A percentile compares a stretch with the other conserved stretches of the same genome.
These are phyloP conservation scores for Arxiozyma bovina DNA, from an alignment of 1,139 yeast species.

Conservation along the genomic window DNA sequence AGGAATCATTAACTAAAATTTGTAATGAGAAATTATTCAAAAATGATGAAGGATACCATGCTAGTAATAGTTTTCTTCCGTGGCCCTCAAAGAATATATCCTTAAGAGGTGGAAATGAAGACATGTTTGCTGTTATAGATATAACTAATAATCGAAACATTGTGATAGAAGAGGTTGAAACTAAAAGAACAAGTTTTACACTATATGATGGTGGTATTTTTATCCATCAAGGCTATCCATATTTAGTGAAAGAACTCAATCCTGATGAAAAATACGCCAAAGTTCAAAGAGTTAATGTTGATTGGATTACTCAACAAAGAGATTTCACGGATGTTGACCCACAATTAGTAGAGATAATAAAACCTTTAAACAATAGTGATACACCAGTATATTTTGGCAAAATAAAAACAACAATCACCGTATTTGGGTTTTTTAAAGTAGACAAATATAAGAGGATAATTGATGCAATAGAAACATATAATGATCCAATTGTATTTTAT, in stretches of 20 bases:
- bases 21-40: constrained; percentile 39
- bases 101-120: constrained; percentile 76
- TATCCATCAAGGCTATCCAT: constrained; percentile 87
- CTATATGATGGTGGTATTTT: constrained; percentile 93
- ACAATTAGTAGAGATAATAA: constrained; percentile 53
- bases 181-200: constrained; percentile 80
- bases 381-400: constrained; percentile 69
- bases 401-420: constrained; percentile 60
- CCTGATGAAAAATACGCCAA: constrained; percentile 67
- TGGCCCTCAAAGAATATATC: constrained; percentile 71
- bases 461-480: constrained; percentile 87
- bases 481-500: constrained; percentile 63
- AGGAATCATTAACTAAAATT: constrained; percentile 32
- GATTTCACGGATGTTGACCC: constrained; percentile 94
- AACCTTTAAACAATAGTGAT: constrained; percentile 46
- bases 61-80: constrained; percentile 59
- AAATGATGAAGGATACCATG: constrained; percentile 48
- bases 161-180: constrained; percentile 86
- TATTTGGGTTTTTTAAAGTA: constrained; percentile 87
- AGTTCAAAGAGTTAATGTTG: constrained; percentile 80
- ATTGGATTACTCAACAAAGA: constrained; percentile 86
- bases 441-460: constrained; percentile 67
- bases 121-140: constrained; percentile 78
- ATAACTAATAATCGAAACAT: constrained; percentile 63
- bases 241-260: constrained; percentile 75